A percentile compares a stretch with the other conserved stretches of the same genome.
phyloP scores from a whole-genome alignment of 768 basidiomycete genomes.

The Amanita thiersii region DNA sequence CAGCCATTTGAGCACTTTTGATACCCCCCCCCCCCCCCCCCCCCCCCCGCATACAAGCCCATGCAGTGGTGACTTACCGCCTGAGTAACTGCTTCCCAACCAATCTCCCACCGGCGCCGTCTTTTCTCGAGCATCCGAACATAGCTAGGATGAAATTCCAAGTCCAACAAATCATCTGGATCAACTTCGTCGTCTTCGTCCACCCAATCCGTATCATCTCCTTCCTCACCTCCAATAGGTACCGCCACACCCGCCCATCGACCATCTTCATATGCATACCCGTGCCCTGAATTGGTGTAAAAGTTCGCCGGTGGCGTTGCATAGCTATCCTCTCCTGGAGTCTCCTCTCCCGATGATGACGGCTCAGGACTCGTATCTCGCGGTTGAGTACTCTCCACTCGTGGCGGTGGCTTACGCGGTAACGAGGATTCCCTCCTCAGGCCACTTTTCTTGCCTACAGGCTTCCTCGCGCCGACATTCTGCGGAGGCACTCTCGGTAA shows the following conservation, averaged over 20 bases:
- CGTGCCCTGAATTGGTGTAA: constrained; percentile 15
- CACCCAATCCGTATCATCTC: constrained; percentile 57
- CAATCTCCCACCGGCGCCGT: constrained; percentile 62
- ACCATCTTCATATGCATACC: constrained; percentile 4
- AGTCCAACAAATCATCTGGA: constrained; percentile 61
- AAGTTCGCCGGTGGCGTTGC: constrained; percentile 16
- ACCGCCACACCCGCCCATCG: neutral
- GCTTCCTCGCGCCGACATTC: constrained; percentile 41
- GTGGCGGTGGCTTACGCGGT: constrained; percentile 55
- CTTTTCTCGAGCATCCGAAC: constrained; percentile 61
- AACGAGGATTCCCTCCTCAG: constrained; percentile 18
- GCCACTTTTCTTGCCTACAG: constrained; percentile 18
- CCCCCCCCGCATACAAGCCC: neutral
- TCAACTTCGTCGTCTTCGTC: constrained; percentile 68
- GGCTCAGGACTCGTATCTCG: constrained; percentile 75
- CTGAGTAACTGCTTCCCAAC: constrained; percentile 69
- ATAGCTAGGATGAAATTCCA: constrained; percentile 71
- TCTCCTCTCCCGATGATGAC: constrained; percentile 71
- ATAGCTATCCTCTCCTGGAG: constrained; percentile 54
- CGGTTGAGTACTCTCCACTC: constrained; percentile 79
- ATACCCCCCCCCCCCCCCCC: neutral
- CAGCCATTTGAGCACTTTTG: neutral
- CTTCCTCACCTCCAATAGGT: constrained; percentile 14
- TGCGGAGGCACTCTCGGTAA: constrained; percentile 41
- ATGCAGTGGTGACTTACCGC: constrained; percentile 37